Base-by-base conservation (phyloP, 2,329 filamentous ascomycete genomes). In the Colletotrichum graminicola region DNA sequence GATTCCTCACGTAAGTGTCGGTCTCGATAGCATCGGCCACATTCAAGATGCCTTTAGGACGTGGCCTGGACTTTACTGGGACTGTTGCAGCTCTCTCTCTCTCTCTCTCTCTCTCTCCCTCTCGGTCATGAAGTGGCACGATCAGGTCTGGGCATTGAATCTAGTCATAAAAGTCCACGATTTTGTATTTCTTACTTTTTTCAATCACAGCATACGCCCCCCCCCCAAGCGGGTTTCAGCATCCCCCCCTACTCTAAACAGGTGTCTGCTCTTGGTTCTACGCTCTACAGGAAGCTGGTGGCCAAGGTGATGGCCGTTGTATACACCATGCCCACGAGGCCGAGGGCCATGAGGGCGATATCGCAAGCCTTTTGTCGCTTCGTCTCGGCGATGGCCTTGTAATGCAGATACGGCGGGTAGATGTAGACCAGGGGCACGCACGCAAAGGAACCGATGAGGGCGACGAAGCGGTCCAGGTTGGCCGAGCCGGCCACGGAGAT, bases 361-460 rank as follows among this genome's bases (percentile, higher is more conserved):
- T 94, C 92, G 5, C 88, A 84, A 2, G 80, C 78, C 81, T 90
- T 93, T 36, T 82, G 86, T 77, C 80, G 82, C 41, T 78, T 80
- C n/a, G 84, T 87, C 60, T 85, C 83, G 8, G 92, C 92, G 4
- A 91, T 85, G 5, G 90, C 92, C 76, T 86, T 89, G 80, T 89
- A 92, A 78, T 94, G 92, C 76, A 94, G 77, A 73, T 86, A 90
- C 0, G 92, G 87, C 54, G 93, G 92, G 77, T 94, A 94, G 70
- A 94, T 92, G 80, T 97, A 98, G 73, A 98, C 96, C 69, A 99
- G 85, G 55, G 96, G 96, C 76, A 99, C 96, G 80, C 96, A 99
- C 73, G 96, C 96, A 85, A 99, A 99, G 82, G 95, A 97, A 75
- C 96, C 96, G 26, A 99, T 95, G 49, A 99, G 87, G 29, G 94